phyloP scores from a whole-genome alignment of 169 alveolate species.

The Eimeria necatrix region DNA sequence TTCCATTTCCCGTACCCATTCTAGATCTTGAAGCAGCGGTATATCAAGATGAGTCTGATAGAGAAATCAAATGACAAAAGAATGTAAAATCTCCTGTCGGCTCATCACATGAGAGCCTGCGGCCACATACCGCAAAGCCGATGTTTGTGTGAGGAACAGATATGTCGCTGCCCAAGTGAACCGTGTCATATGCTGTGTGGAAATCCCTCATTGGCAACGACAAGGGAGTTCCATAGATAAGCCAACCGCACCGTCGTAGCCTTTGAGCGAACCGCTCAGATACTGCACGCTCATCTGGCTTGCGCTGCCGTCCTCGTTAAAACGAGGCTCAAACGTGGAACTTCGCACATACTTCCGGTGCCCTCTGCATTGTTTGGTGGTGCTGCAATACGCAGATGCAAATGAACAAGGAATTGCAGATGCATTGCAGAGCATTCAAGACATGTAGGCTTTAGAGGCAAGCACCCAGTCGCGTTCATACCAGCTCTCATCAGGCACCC shows the following conservation, averaged over 20 bases:
- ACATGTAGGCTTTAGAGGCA: background rate
- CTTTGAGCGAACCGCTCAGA: conserved; percentile 82
- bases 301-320: conserved; percentile 64
- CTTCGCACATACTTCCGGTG: conserved; percentile 79
- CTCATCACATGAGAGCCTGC: background rate
- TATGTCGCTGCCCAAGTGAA: conserved; percentile 77
- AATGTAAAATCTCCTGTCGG: background rate
- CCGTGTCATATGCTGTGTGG: conserved; percentile 72
- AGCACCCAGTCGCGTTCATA: background rate
- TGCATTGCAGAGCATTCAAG: background rate
- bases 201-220: background rate
- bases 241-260: conserved; percentile 75
- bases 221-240: background rate
- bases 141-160: conserved; percentile 80
- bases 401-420: background rate
- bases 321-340: conserved; percentile 64
- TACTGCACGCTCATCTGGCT: conserved; percentile 80
- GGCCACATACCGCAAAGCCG: conserved; percentile 79
- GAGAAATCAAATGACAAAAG: background rate
- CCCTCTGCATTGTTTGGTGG: conserved; percentile 67
- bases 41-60: conserved; percentile 79
- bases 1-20: conserved; percentile 66
- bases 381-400: background rate
- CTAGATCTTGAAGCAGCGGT: conserved; percentile 80
- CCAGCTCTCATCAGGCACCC: conserved; percentile 85